Evolutionary conservation across 2,329 filamentous ascomycete genomes (phyloP), one percentile per base, ranked within the genome.

Genomic region (Hirsutella rhossiliensis): DNA sequence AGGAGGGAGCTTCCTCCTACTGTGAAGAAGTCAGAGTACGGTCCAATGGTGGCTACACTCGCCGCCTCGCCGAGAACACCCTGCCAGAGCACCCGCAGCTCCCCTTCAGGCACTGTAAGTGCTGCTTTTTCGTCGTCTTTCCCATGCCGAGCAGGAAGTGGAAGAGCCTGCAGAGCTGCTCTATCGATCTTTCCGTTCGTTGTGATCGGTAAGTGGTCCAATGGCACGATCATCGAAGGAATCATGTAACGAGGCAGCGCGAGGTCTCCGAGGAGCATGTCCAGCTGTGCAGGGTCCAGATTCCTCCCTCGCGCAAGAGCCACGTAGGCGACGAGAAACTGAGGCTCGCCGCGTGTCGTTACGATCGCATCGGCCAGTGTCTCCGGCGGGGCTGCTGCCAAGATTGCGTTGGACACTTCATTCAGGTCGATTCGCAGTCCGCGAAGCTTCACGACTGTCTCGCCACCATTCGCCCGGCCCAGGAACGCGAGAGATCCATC

Each of bases 361-460:
- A 58, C 57, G 8, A 56, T 49, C 3, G 47, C 57, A 5, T 54
- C 49, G 1, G 46, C 15, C 0, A 61, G 17, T 2, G 39, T 27
- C 0, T 52, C 56, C 4, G 48, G 15, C 3, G 34, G 12, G 5
- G 50, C 41, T 6, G 50, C 43, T 8, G 48, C 38, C 19, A 61
- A 17, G 3, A 62, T 50, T 2, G 47, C 48, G 2, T 41, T 42
- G 20, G 53, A 55, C 6, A 62, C 45, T 7, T 76, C 73, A 3
- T 56, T 50, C 1, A 76, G 53, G 13, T 76, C 71, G 20, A 74
- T 62, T 1, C 68, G 61, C 3, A 67, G 42, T 1, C 68, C 69
- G 2, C 60, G 56, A 2, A 75, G 52, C 49, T 74, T 74, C 47
- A 73, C 53, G 38, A 69, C 62, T 1, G 61, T 65, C 42, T 72